Evolutionary conservation across 2,329 filamentous ascomycete species (phyloP).

Genomic region (Knufia petricola): DNA sequence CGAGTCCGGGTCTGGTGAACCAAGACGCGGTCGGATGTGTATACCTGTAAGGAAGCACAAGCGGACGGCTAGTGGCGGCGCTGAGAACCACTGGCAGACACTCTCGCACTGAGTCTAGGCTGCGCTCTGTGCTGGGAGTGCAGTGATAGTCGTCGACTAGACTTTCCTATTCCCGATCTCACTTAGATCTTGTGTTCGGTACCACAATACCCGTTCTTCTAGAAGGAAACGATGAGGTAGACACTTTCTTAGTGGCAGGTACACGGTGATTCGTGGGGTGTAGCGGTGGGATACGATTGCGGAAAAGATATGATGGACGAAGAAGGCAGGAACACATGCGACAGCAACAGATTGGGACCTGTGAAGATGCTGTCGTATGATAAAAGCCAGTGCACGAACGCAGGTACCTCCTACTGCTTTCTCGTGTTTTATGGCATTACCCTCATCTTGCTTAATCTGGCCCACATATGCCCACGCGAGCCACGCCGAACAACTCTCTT

Average conservation of each 20-base stretch:
- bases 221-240: not conserved
- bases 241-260: not conserved
- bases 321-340: slow-evolving; percentile 4
- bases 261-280: not conserved
- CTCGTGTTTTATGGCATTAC: not conserved
- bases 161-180: not conserved
- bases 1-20: not conserved
- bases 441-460: not conserved
- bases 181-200: not conserved
- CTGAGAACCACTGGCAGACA: not conserved
- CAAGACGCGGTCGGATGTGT: not conserved
- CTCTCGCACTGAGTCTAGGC: not conserved
- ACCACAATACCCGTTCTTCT: not conserved
- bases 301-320: not conserved
- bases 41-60: slow-evolving; percentile 1
- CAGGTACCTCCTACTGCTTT: too few species aligned
- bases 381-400: not conserved
- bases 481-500: slow-evolving; percentile 2
- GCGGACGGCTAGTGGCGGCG: slow-evolving; percentile 6
- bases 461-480: not conserved
- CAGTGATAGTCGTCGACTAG: not conserved
- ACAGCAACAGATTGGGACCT: not conserved
- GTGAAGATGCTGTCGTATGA: not conserved
- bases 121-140: too few species aligned
- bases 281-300: not conserved